phyloP scores from a whole-genome alignment of 2,329 filamentous ascomycete species.

The Aspergillus luchuensis region DNA sequence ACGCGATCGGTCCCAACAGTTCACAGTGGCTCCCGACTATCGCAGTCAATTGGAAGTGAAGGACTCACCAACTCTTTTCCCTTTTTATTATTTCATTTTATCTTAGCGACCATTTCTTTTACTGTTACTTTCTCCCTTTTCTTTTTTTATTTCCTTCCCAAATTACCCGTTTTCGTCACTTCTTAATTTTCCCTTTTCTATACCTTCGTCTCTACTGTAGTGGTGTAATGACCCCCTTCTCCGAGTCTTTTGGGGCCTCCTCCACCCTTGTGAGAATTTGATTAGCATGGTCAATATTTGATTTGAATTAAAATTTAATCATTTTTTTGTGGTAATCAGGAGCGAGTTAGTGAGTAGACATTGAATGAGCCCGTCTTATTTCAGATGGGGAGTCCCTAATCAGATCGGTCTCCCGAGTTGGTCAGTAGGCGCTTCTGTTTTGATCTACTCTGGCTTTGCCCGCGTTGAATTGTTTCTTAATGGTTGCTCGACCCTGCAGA shows the following conservation, averaged over 20 bases:
- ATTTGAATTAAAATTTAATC: not conserved
- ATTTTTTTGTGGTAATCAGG: not conserved
- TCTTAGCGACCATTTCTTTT: not conserved
- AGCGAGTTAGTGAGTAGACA: not conserved
- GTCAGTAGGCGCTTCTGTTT: slow-evolving; percentile 10
- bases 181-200: not conserved
- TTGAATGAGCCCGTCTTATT: slow-evolving; percentile 8
- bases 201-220: not conserved
- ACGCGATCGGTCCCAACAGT: slow-evolving; percentile 25
- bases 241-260: not conserved
- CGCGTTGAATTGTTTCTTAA: slow-evolving; percentile 14
- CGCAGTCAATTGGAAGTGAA: slow-evolving; percentile 13
- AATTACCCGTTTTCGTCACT: not conserved
- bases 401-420: slow-evolving; percentile 9
- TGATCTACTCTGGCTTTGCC: slow-evolving; percentile 10
- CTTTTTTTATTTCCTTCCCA: not conserved
- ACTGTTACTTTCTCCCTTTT: not conserved
- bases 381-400: slow-evolving; percentile 14
- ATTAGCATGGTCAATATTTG: not conserved
- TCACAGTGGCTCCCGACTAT: slow-evolving; percentile 18
- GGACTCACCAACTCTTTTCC: not conserved
- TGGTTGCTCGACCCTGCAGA: slow-evolving; percentile 17
- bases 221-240: not conserved
- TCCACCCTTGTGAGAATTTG: not conserved
- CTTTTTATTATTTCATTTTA: not conserved